Base-by-base conservation (phyloP, 192 early-diverging fungal genomes). In the Coemansia sp. region DNA sequence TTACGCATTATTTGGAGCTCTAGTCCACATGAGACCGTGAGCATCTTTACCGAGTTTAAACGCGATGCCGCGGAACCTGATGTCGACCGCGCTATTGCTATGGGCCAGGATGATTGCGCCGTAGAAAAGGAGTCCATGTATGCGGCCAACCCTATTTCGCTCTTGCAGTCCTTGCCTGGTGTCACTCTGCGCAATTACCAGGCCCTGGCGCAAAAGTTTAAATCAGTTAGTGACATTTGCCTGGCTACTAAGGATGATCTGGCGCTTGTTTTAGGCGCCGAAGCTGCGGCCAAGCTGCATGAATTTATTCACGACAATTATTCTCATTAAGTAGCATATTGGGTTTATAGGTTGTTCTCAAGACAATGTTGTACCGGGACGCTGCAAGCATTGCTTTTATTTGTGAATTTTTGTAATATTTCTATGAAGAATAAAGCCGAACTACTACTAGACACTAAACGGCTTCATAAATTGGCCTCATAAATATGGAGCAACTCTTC, bases 1-100 rank as follows among this genome's bases (percentile, higher is more conserved):
- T 59, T 98, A 59, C 72, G 85, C 50, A 80, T 93, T 10, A 81
- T 98, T 19, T 98, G 97, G 97, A 91, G 90, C 35, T 77, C 85
- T 19, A 92, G 89, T 67, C 90, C 91, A 3, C 76, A 87, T 55
- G 91, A 88, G 27, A 95, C 94, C 0, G 93, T 91, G 5, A 83
- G 85, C 29, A 91, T 98, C 38, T 96, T 98, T 67, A 82, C 88
- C 38, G 92, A 97, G 70, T 80, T 98, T 53, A 97, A 98, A 81
- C 84, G 83, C 62, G 58, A 73, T 70, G 83, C 88, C 35, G 81
- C 82, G 10, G 92, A 95, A 48, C 95, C 96, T 0, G 82, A 90
- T 54, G 63, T 74, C 17, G 83, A 87, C 14, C 71, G 72, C 4
- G 93, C 93, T 0, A 81, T 87, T 41, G 67, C 83, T 3, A 75